These are phyloP conservation scores for Cladosporium austrohemisphaericum DNA, from an alignment of 2,329 filamentous ascomycete genomes.

Conservation along the genomic window DNA sequence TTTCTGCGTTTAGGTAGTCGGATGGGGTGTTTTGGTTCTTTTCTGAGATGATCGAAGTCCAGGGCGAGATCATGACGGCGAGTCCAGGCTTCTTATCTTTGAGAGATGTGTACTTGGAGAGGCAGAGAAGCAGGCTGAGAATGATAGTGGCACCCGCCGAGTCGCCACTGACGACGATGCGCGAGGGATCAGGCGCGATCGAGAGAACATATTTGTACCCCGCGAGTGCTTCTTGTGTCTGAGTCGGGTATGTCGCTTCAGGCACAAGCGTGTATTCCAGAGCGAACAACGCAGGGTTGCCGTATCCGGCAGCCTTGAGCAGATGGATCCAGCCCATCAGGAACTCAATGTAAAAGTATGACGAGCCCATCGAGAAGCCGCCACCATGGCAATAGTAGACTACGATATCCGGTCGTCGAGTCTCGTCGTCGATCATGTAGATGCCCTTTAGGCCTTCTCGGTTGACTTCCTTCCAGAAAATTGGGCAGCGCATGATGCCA, in stretches of 20 bases:
- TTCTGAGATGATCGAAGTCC: constrained; percentile 68
- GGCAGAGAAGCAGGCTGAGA: constrained; percentile 66
- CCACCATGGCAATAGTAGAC: constrained; percentile 80
- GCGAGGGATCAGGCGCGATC: constrained; percentile 54
- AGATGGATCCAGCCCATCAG: constrained; percentile 67
- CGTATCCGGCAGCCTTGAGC: constrained; percentile 59
- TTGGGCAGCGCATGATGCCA: constrained; percentile 59
- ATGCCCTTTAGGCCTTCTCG: constrained; percentile 52
- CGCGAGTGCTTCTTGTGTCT: constrained; percentile 65
- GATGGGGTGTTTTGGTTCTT: constrained; percentile 65
- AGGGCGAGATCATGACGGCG: constrained; percentile 74
- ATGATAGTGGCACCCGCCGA: constrained; percentile 74
- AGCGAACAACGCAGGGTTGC: constrained; percentile 73
- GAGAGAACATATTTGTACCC: constrained; percentile 69
- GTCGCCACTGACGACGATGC: constrained; percentile 70
- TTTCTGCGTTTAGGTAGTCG: constrained; percentile 69
- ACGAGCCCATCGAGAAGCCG: constrained; percentile 78
- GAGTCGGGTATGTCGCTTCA: constrained; percentile 67
- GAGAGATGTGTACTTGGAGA: constrained; percentile 50
- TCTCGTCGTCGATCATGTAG: constrained; percentile 63
- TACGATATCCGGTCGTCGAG: constrained; percentile 66
- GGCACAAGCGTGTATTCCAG: constrained; percentile 79
- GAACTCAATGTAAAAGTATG: constrained; percentile 82
- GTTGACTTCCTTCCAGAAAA: constrained; percentile 61
- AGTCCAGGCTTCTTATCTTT: constrained; percentile 53